phyloP scores from a whole-genome alignment of 257 asterid genomes.

The Forsythia suspensa region DNA sequence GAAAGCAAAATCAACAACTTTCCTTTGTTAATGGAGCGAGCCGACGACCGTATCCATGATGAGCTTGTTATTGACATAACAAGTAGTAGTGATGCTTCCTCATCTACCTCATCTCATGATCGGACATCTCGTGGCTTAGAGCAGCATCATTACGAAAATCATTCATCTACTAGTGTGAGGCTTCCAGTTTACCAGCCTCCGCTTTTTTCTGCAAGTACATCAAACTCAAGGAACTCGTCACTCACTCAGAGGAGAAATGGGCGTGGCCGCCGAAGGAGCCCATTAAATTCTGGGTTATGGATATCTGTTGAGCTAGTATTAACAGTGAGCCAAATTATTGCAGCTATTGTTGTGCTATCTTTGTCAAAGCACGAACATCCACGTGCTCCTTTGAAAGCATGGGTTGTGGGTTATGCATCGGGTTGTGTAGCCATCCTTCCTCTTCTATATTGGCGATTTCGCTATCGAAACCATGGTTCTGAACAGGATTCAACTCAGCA shows the following conservation, averaged over 20 bases:
- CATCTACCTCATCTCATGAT: slow-evolving; percentile 56
- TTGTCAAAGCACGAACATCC: slow-evolving; percentile 80
- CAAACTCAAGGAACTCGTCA: slow-evolving; percentile 65
- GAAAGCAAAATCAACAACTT: slow-evolving; percentile 47
- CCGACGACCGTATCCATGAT: slow-evolving; percentile 29
- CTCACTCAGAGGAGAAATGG: slow-evolving; percentile 64
- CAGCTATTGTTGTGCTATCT: slow-evolving; percentile 74
- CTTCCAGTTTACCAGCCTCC: slow-evolving; percentile 52
- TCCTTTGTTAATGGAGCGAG: slow-evolving; percentile 69
- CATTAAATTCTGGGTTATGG: slow-evolving; percentile 82
- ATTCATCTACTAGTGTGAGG: slow-evolving; percentile 62
- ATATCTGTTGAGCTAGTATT: slow-evolving; percentile 75
- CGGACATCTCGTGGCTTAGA: slow-evolving; percentile 43
- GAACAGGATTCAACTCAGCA: slow-evolving; percentile 70
- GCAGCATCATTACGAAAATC: slow-evolving; percentile 51
- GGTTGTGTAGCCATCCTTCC: slow-evolving; percentile 92
- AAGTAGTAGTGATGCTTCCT: slow-evolving; percentile 55
- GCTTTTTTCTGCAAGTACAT: slow-evolving; percentile 47
- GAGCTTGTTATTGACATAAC: slow-evolving; percentile 74
- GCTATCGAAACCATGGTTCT: slow-evolving; percentile 64
- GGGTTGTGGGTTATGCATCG: slow-evolving; percentile 90
- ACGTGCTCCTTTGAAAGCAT: slow-evolving; percentile 65
- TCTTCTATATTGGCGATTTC: slow-evolving; percentile 87
- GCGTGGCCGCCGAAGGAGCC: slow-evolving; percentile 74
- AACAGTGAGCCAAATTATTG: slow-evolving; percentile 81